Conservation (phyloP, 768 basidiomycete species). For the Termitomyces sp. region DNA sequence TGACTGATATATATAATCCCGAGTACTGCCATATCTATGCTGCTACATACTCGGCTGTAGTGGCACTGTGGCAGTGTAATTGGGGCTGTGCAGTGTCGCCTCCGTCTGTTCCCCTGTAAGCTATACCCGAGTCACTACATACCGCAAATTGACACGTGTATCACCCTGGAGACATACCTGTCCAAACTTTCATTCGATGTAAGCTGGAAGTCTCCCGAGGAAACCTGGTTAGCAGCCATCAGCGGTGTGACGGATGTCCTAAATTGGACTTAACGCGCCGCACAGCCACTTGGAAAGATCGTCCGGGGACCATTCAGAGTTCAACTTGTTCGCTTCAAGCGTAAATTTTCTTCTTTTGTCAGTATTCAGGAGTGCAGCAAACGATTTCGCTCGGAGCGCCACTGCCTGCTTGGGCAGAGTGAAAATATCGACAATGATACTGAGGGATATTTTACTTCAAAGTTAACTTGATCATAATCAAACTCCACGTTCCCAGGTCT, state of each 20-base stretch:
- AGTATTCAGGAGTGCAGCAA: background rate
- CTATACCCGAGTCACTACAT: conserved; percentile 16
- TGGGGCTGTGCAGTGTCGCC: background rate
- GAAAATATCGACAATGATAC: background rate
- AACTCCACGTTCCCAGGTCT: background rate
- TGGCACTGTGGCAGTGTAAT: background rate
- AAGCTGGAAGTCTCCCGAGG: background rate
- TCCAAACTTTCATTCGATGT: background rate
- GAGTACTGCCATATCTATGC: conserved; percentile 10
- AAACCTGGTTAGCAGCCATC: conserved; percentile 8
- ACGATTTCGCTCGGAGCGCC: background rate
- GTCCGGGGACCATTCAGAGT: background rate
- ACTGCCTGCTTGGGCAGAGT: background rate
- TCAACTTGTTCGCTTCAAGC: conserved; percentile 7
- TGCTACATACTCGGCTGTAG: background rate
- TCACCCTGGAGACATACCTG: conserved; percentile 11
- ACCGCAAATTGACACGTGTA: conserved; percentile 8
- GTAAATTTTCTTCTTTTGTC: background rate
- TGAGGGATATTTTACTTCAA: background rate
- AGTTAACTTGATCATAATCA: background rate
- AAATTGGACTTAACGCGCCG: conserved; percentile 4
- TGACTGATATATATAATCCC: conserved; percentile 9
- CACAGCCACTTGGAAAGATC: conserved; percentile 8
- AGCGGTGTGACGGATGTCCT: conserved; percentile 1
- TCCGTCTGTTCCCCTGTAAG: conserved; percentile 4